Evolutionary conservation across 345 rosid species (phyloP).

Genomic region (Brassica carinata): DNA sequence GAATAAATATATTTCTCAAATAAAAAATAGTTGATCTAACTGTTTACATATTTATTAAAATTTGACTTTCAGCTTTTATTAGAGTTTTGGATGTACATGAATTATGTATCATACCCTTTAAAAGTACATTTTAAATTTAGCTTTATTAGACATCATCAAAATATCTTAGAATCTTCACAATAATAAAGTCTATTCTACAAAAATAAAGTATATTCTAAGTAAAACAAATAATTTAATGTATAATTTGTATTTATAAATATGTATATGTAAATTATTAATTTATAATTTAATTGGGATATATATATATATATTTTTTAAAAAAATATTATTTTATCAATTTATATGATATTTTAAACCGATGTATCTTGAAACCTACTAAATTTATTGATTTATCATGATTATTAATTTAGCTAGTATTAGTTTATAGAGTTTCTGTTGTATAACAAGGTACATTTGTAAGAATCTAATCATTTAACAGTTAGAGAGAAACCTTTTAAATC

Average conservation of each 20-base stretch:
- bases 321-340: too few relatives aligned
- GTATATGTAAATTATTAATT: too few relatives aligned
- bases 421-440: background rate
- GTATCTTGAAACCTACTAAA: too few relatives aligned
- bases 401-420: background rate
- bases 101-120: background rate
- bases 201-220: too few relatives aligned
- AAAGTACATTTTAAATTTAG: background rate
- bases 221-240: too few relatives aligned
- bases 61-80: background rate
- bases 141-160: too few relatives aligned
- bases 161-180: too few relatives aligned
- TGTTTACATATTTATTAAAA: background rate
- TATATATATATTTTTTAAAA: too few relatives aligned
- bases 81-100: background rate
- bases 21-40: background rate
- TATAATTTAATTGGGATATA: too few relatives aligned
- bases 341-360: background rate
- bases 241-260: too few relatives aligned
- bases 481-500: background rate
- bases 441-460: background rate
- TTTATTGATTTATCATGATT: background rate
- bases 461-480: background rate
- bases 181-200: too few relatives aligned
- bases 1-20: too few relatives aligned